Percentiles rank a stretch among this genome's conserved stretches.
These are phyloP conservation scores for Phoenix roebelenii DNA, from an alignment of 176 grass and related monocot genomes.

Conservation along the genomic window DNA sequence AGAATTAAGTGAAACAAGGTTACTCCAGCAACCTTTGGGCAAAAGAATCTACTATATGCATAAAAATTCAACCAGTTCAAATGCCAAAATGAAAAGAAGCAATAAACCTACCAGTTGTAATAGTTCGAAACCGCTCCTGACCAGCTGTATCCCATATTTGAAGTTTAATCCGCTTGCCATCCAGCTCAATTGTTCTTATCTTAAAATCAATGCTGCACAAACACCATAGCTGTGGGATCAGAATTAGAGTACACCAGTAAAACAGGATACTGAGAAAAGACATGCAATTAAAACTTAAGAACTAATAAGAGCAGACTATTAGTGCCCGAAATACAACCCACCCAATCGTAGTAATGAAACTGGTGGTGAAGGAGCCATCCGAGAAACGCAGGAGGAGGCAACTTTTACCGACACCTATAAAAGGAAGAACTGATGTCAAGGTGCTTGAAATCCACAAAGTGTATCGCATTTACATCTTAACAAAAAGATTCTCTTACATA, in stretches of 20 bases:
- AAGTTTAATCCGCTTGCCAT: constrained; percentile 22
- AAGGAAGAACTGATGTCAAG: background rate
- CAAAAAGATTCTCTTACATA: too few relatives aligned
- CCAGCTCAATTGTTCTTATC: constrained; percentile 22
- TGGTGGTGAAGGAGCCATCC: constrained; percentile 19
- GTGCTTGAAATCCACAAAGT: too few relatives aligned
- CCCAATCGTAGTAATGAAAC: constrained; percentile 23
- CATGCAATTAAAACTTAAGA: too few relatives aligned
- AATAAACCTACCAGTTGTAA: constrained; percentile 13
- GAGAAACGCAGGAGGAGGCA: constrained; percentile 20
- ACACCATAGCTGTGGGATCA: background rate
- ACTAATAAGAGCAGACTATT: too few relatives aligned
- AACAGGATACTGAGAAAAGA: background rate
- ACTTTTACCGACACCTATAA: constrained; percentile 21
- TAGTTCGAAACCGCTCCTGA: constrained; percentile 21
- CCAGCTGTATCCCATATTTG: constrained; percentile 25
- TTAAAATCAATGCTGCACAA: constrained; percentile 13
- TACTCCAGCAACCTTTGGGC: background rate
- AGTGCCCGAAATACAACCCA: background rate
- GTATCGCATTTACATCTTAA: too few relatives aligned
- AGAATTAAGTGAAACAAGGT: background rate
- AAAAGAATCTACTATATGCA: too few relatives aligned
- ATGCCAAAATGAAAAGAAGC: too few relatives aligned
- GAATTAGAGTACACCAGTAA: background rate
- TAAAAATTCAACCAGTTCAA: too few relatives aligned